These are phyloP conservation scores for Cudoniella acicularis DNA, from an alignment of 495 filamentous ascomycete species.

Conservation along the genomic window DNA sequence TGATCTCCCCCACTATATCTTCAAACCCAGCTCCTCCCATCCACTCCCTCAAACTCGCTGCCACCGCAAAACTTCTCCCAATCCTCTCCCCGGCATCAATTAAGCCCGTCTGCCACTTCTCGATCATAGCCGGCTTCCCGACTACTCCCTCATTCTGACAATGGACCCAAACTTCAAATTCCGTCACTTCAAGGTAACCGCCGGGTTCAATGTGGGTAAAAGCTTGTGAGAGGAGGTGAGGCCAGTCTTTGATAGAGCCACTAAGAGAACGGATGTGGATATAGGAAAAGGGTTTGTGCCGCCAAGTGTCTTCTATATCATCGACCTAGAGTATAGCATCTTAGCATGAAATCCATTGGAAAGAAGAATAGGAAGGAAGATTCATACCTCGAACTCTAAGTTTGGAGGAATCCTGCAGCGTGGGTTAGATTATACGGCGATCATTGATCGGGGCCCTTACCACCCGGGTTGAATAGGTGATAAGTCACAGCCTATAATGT, in stretches of 20 bases:
- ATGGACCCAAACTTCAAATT: slow-evolving; percentile 39
- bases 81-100: slow-evolving; percentile 1
- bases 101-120: slow-evolving; percentile 1
- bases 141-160: not conserved
- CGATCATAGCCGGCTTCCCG: not conserved
- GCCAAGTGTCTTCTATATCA: slow-evolving; percentile 32
- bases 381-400: slow-evolving; percentile 7
- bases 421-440: not conserved
- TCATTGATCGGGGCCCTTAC: not conserved
- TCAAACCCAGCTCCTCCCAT: not conserved
- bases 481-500: slow-evolving; percentile 43
- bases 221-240: slow-evolving; percentile 18
- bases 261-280: slow-evolving; percentile 45
- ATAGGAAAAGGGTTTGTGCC: slow-evolving; percentile 38
- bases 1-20: not conserved
- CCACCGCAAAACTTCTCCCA: slow-evolving; percentile 7
- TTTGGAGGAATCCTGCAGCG: slow-evolving; percentile 32
- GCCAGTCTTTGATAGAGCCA: slow-evolving; percentile 44
- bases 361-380: not conserved
- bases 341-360: too few relatives aligned
- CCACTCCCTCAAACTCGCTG: not conserved
- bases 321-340: too few relatives aligned
- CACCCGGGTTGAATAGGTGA: slow-evolving; percentile 41
- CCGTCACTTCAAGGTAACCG: slow-evolving; percentile 54
- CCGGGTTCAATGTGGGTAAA: slow-evolving; percentile 46